Evolutionary conservation across 805 yeast genomes (phyloP).

Genomic region (Lipomyces sp.): DNA sequence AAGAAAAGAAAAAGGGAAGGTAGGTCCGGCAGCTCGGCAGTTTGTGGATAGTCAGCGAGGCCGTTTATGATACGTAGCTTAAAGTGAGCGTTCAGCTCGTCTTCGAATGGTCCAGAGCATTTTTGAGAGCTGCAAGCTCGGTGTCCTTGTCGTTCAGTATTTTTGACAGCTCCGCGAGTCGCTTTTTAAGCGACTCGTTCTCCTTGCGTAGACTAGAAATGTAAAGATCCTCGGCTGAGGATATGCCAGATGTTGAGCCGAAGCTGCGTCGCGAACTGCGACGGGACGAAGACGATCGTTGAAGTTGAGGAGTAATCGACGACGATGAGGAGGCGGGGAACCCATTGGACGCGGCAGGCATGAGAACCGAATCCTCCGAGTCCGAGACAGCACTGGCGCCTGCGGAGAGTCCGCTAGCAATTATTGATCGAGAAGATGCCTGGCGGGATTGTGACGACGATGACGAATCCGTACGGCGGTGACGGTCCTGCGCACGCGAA

Average conservation of each 20-base stretch:
- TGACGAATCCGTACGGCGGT: conserved; percentile 33
- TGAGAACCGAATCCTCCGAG: conserved; percentile 16
- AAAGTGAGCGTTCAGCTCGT: too few relatives aligned
- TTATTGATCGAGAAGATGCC: conserved; percentile 30
- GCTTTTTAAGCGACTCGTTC: conserved; percentile 35
- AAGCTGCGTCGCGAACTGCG: conserved; percentile 31
- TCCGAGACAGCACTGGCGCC: conserved; percentile 25
- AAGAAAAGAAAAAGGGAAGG: too few relatives aligned
- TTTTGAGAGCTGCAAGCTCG: conserved; percentile 31
- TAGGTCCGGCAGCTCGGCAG: too few relatives aligned
- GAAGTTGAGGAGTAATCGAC: conserved; percentile 3
- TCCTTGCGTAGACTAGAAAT: conserved; percentile 31
- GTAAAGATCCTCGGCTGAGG: conserved; percentile 27
- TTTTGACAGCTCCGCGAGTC: conserved; percentile 33
- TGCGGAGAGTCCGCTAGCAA: conserved; percentile 19
- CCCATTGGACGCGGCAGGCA: conserved; percentile 5
- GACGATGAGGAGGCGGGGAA: neutral
- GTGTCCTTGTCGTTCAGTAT: conserved; percentile 33
- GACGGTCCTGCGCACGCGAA: conserved; percentile 8
- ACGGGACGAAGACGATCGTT: conserved; percentile 22
- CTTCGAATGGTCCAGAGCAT: neutral
- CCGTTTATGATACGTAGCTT: too few relatives aligned
- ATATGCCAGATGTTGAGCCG: conserved; percentile 27
- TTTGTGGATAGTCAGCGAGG: too few relatives aligned
- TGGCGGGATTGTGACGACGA: conserved; percentile 34